These are phyloP conservation scores for Trichoderma virens DNA, from an alignment of 495 filamentous ascomycete species.

Conservation along the genomic window DNA sequence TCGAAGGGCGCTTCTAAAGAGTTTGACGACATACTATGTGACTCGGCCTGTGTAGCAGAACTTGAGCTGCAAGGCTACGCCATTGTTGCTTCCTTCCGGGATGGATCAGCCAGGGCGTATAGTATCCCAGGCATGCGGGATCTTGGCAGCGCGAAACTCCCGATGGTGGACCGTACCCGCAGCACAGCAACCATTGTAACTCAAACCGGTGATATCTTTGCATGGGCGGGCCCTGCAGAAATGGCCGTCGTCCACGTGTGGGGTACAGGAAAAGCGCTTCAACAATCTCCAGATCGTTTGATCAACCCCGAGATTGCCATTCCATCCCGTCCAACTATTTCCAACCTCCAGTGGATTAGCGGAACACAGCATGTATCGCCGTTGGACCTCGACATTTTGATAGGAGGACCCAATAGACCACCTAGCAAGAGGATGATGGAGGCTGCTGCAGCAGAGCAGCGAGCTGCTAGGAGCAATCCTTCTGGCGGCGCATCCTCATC, in stretches of 20 bases:
- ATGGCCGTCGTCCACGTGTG: constrained; percentile 71
- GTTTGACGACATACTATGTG: constrained; percentile 75
- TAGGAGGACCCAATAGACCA: constrained; percentile 82
- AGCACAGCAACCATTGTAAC: constrained; percentile 60
- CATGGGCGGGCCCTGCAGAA: constrained; percentile 87
- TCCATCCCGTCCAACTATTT: constrained; percentile 87
- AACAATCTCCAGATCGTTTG: constrained; percentile 58
- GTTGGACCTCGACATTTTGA: constrained; percentile 83
- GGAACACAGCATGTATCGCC: constrained; percentile 88
- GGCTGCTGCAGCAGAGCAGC: constrained; percentile 37
- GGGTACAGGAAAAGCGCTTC: constrained; percentile 56
- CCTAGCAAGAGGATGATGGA: constrained; percentile 66
- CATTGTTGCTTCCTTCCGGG: constrained; percentile 74
- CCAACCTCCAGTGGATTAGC: constrained; percentile 90
- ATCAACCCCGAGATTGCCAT: constrained; percentile 64
- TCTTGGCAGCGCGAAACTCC: constrained; percentile 57
- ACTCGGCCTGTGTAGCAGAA: constrained; percentile 66
- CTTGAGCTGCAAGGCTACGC: constrained; percentile 66
- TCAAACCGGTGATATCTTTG: constrained; percentile 68
- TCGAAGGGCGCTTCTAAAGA: constrained; percentile 82
- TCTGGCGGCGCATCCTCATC: constrained; percentile 41
- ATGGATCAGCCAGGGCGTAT: constrained; percentile 69
- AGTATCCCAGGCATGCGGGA: constrained; percentile 82
- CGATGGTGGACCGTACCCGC: constrained; percentile 65
- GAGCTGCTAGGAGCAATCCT: constrained; percentile 22